Percentiles rank a stretch among this genome's conserved stretches.
Conservation (phyloP, 345 rosid genomes). For the thale cress (Arabidopsis thaliana) region DNA sequence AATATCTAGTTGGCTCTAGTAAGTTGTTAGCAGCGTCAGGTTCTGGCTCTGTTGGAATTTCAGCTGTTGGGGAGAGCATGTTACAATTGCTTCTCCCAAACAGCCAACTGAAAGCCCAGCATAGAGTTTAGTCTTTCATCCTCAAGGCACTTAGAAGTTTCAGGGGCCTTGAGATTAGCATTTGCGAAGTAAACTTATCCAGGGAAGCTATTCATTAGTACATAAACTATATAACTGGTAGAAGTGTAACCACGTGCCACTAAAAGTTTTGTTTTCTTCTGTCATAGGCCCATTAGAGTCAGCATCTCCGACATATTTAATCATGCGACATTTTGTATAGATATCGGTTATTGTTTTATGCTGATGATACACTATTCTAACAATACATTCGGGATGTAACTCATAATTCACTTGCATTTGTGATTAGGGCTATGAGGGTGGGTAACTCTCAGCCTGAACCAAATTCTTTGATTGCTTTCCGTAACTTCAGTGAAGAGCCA, state of each 20-base stretch:
- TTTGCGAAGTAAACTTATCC: neutral
- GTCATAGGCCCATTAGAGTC: neutral
- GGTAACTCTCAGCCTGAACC: slow-evolving; percentile 58
- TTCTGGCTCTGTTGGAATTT: neutral
- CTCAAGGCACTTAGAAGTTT: neutral
- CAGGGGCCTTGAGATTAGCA: neutral
- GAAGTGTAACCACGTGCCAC: neutral
- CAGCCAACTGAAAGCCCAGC: neutral
- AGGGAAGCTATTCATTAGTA: slow-evolving; percentile 5
- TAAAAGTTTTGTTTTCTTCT: neutral
- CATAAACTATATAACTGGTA: neutral
- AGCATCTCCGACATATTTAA: neutral
- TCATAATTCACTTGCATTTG: slow-evolving; percentile 24
- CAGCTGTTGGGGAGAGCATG: neutral
- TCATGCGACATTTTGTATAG: neutral
- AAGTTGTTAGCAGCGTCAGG: neutral
- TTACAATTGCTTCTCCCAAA: neutral
- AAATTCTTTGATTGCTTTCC: slow-evolving; percentile 78
- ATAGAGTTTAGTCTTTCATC: slow-evolving; percentile 3
- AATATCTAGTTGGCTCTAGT: neutral
- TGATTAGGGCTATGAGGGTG: slow-evolving; percentile 58
- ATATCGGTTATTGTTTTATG: slow-evolving; percentile 6
- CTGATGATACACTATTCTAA: slow-evolving; percentile 10
- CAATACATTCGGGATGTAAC: slow-evolving; percentile 16
- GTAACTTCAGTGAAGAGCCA: slow-evolving; percentile 89